Evolutionary conservation across 768 basidiomycete genomes (phyloP).

Genomic region (Hebeloma cylindrosporum): DNA sequence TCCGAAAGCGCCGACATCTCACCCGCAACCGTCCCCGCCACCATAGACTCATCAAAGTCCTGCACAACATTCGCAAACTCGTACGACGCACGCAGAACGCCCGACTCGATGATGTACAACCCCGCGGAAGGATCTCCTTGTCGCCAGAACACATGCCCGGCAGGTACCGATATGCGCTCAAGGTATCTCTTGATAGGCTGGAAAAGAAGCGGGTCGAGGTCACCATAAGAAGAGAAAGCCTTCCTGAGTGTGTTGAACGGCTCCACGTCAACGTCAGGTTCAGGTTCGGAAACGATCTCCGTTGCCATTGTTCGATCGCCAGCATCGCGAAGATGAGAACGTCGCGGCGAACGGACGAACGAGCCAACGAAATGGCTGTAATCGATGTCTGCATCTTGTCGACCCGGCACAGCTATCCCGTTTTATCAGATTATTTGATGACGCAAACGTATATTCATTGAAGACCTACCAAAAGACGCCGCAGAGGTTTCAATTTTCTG

Average conservation of each 20-base stretch:
- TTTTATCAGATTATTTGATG: conserved; percentile 4
- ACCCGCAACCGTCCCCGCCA: conserved; percentile 88
- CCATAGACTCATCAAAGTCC: conserved; percentile 86
- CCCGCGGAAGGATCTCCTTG: conserved; percentile 79
- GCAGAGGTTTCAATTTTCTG: conserved; percentile 54
- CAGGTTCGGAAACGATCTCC: conserved; percentile 29
- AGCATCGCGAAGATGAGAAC: conserved; percentile 65
- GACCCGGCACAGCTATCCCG: conserved; percentile 53
- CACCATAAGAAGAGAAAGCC: conserved; percentile 75
- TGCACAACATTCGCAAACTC: conserved; percentile 68
- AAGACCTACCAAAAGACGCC: conserved; percentile 45
- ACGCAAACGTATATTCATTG: neutral
- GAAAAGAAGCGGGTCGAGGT: conserved; percentile 57
- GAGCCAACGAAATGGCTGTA: conserved; percentile 44
- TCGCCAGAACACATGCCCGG: conserved; percentile 68
- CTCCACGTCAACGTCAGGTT: conserved; percentile 44
- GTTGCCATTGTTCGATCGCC: conserved; percentile 69
- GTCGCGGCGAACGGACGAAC: conserved; percentile 63
- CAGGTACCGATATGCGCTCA: conserved; percentile 53
- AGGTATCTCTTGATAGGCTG: conserved; percentile 70
- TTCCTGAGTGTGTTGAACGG: conserved; percentile 75
- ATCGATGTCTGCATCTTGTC: conserved; percentile 50
- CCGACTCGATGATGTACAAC: conserved; percentile 86
- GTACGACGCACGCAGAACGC: conserved; percentile 83
- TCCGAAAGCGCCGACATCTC: conserved; percentile 85